Conservation (phyloP, 2,329 filamentous ascomycete species). For the Verticillium nubilum region DNA sequence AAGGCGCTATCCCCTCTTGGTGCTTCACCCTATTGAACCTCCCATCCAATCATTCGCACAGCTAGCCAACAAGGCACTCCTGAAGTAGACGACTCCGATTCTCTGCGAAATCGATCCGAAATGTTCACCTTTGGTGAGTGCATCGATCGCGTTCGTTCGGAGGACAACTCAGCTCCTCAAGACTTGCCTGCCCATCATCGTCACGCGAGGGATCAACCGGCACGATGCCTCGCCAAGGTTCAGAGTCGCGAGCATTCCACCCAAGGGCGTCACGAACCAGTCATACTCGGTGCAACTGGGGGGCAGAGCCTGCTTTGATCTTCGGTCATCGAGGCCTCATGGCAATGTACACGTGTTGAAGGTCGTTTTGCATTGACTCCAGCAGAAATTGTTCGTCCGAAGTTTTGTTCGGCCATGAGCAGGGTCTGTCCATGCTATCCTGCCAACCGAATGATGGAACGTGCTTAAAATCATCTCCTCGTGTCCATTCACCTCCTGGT, state of each 20-base stretch:
- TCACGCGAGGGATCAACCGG: background rate
- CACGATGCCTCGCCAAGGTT: background rate
- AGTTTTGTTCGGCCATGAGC: background rate
- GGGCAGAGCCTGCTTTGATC: background rate
- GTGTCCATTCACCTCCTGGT: no score
- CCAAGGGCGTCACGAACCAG: background rate
- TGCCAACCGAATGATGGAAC: background rate
- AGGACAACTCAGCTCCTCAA: background rate
- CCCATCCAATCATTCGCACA: background rate
- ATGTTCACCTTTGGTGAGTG: background rate
- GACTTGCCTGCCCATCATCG: background rate
- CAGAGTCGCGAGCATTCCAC: background rate
- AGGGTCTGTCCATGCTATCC: background rate
- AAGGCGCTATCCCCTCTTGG: background rate
- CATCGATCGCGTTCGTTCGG: background rate
- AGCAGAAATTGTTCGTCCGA: background rate
- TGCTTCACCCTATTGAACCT: background rate
- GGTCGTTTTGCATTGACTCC: background rate
- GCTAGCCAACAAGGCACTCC: background rate
- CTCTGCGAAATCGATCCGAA: background rate
- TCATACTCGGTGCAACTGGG: background rate
- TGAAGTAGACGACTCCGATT: background rate
- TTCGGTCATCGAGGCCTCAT: background rate
- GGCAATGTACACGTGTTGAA: background rate
- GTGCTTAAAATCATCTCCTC: background rate